Conservation (phyloP, 106 monocot species). For the Acanthochlamys bracteata region DNA sequence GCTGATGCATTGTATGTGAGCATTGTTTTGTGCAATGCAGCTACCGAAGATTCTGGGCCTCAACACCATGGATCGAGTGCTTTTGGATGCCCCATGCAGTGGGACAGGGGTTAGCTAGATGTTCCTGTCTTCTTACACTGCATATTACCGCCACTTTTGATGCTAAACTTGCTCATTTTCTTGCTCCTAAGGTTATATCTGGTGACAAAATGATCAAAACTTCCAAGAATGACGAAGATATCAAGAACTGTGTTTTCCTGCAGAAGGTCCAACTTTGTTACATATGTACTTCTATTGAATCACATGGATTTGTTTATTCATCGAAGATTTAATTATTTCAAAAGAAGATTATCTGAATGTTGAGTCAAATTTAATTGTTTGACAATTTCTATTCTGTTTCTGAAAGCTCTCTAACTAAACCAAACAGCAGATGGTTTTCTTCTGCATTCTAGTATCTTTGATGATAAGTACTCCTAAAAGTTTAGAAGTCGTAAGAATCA, state of each 20-base stretch:
- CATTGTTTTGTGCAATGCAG: slow-evolving; percentile 24
- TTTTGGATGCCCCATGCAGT: slow-evolving; percentile 96
- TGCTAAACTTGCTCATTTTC: slow-evolving; percentile 3
- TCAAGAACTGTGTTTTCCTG: slow-evolving; percentile 74
- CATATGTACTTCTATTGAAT: too few species aligned
- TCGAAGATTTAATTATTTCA: too few species aligned
- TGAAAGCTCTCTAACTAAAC: too few species aligned
- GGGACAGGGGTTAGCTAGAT: slow-evolving; percentile 83
- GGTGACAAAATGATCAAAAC: slow-evolving; percentile 68
- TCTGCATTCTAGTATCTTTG: too few species aligned
- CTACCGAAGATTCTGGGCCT: slow-evolving; percentile 69
- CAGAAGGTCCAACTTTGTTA: slow-evolving; percentile 63
- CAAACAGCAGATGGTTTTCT: too few species aligned
- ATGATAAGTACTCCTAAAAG: too few species aligned
- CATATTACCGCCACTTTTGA: slow-evolving; percentile 1
- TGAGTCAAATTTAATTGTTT: too few species aligned
- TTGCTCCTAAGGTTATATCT: slow-evolving; percentile 62
- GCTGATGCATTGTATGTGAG: too few species aligned
- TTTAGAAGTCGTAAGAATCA: too few species aligned
- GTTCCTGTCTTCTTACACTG: not conserved
- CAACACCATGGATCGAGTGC: slow-evolving; percentile 90
- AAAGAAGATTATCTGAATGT: too few species aligned
- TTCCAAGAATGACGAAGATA: slow-evolving; percentile 74
- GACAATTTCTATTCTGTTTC: too few species aligned
- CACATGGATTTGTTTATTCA: too few species aligned